Evolutionary conservation across 257 asterid genomes (phyloP), one percentile per base, ranked within the genome.

Genomic region (Penstemon eatonii): DNA sequence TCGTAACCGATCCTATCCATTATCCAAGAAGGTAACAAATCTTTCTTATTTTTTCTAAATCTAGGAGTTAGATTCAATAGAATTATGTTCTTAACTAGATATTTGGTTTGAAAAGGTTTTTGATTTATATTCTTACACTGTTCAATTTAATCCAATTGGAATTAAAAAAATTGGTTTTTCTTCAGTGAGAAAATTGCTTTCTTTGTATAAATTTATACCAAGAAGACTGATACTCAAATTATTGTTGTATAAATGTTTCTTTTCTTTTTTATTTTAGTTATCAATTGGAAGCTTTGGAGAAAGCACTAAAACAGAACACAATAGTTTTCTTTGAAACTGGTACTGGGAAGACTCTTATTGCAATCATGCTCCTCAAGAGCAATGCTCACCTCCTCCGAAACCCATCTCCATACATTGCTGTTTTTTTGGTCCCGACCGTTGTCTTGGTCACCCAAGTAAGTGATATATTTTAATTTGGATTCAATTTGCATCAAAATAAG

Each of bases 361-460:
- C 96, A 0, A 76, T 87, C 58, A 92, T 89, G 98, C 98, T 92
- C 67, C 78, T 92, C 4, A 87, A 92, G 6, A 83, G 88, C 72
- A 84, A 84, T 39, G 91, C 89, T 3, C 71, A 76, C 62, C 65
- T 74, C 18, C 72, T 89, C 51, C 73, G 87, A 12, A 92, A 87
- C 81, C 96, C 96, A 0, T 75, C 91, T 1, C 75, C 88, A 18
- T 68, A 68, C 63, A 19, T 87, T 60, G 92, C 95, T 44, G 89
- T 92, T 46, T 89, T 92, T 78, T 80, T 89, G 86, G 98, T 89
- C 69, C 96, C 96, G 5, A 83, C 81, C 6, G 96, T 89, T 63
- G 94, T 89, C 70, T 63, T 92, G 68, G 98, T 87, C 49, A 45
- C 73, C 15, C 96, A 92, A 80, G 98, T 86, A 78, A 71, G 84